phyloP scores from a whole-genome alignment of 176 grass and related monocot genomes.

The Cenchrus americanus region DNA sequence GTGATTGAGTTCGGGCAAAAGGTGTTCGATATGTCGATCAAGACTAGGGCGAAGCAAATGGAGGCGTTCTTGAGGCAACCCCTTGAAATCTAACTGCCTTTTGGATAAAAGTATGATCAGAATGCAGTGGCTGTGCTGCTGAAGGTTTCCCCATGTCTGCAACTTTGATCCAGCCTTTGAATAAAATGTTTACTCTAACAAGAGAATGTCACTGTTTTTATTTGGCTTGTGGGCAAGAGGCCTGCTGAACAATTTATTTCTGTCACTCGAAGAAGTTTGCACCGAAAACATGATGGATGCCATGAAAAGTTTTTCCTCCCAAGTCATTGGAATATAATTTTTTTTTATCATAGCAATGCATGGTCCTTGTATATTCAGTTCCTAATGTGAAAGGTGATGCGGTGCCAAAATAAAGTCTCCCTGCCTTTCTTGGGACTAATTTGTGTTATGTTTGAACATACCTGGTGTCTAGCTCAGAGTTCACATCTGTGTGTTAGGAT shows the following conservation, averaged over 20 bases:
- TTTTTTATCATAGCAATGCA: neutral
- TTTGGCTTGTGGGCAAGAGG: constrained; percentile 42
- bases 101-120: constrained; percentile 30
- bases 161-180: constrained; percentile 54
- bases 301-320: constrained; percentile 27
- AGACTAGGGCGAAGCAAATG: constrained; percentile 94
- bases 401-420: neutral
- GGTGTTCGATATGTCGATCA: constrained; percentile 96
- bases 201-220: constrained; percentile 46
- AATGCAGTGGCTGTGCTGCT: constrained; percentile 37
- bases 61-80: constrained; percentile 85
- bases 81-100: constrained; percentile 54
- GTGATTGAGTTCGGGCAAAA: constrained; percentile 80
- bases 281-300: constrained; percentile 34
- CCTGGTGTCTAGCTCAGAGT: too few species aligned
- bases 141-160: constrained; percentile 28
- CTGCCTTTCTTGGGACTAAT: neutral
- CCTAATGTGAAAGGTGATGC: neutral
- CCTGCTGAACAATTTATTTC: constrained; percentile 40
- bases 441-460: neutral
- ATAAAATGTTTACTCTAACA: constrained; percentile 54
- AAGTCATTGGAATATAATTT: constrained; percentile 15
- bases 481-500: neutral
- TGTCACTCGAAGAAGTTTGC: constrained; percentile 23
- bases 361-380: neutral